Evolutionary conservation across 2,329 filamentous ascomycete species (phyloP).

Genomic region (Trichoderma cornu-damae): DNA sequence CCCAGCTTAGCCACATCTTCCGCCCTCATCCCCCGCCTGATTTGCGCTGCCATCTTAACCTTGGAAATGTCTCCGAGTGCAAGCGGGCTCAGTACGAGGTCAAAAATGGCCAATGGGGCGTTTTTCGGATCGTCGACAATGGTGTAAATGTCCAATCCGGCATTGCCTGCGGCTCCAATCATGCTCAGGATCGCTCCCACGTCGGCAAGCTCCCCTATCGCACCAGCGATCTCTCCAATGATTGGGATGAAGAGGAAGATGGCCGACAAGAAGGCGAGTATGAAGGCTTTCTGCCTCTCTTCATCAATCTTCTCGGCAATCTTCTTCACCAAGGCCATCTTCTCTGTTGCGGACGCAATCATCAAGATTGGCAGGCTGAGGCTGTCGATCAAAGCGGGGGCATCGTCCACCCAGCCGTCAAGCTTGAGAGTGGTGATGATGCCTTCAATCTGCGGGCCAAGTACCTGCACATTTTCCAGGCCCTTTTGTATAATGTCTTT

Average conservation of each 20-base stretch:
- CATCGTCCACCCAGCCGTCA: not conserved
- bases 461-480: not conserved
- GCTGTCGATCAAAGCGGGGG: not conserved
- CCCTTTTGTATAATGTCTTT: not conserved
- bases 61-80: not conserved
- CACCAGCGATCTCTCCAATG: not conserved
- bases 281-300: not conserved
- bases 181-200: not conserved
- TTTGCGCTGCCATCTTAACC: not conserved
- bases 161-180: not conserved
- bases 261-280: not conserved
- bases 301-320: not conserved
- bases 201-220: not conserved
- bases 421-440: not conserved
- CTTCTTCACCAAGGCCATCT: not conserved
- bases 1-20: slow-evolving; percentile 4
- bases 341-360: not conserved
- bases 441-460: not conserved
- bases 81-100: not conserved
- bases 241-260: slow-evolving; percentile 8
- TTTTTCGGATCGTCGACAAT: not conserved
- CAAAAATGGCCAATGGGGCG: not conserved
- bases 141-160: not conserved
- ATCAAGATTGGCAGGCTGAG: slow-evolving; percentile 2
- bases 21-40: not conserved